A percentile compares a stretch with the other conserved stretches of the same genome.
phyloP scores from a whole-genome alignment of 2,329 filamentous ascomycete species.

The Alternaria sp. region DNA sequence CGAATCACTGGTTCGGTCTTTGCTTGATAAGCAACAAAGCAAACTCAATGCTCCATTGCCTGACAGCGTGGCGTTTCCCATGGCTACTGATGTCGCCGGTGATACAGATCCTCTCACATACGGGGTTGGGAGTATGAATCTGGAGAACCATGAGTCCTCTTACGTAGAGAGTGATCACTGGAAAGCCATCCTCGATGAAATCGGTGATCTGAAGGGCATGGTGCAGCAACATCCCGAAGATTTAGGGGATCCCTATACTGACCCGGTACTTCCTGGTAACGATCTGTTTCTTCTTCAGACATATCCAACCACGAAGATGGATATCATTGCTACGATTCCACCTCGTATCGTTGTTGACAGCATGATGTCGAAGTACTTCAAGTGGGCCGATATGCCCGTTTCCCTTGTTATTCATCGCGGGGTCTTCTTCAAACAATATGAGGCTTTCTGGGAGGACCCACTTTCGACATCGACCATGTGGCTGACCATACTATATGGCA shows the following conservation, averaged over 20 bases:
- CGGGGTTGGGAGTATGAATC: background rate
- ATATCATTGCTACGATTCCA: background rate
- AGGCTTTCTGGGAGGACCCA: slow-evolving; percentile 1
- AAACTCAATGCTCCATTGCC: background rate
- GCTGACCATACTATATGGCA: slow-evolving; percentile 1
- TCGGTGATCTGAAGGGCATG: background rate
- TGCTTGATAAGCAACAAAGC: background rate
- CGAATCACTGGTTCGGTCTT: background rate
- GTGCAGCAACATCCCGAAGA: background rate
- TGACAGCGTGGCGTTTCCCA: no score
- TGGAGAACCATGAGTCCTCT: background rate
- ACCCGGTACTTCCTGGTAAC: background rate
- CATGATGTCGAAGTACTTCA: slow-evolving; percentile 1
- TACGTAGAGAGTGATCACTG: slow-evolving; percentile 3
- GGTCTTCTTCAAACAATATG: background rate
- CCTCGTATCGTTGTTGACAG: background rate
- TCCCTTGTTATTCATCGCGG: background rate
- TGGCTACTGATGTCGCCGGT: background rate
- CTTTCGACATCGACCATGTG: background rate
- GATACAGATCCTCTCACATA: background rate
- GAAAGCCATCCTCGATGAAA: slow-evolving; percentile 2
- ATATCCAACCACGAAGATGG: background rate
- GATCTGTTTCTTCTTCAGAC: slow-evolving; percentile 1
- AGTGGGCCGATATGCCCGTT: slow-evolving; percentile 1
- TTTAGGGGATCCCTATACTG: background rate